Base-by-base conservation (phyloP, 2,329 filamentous ascomycete genomes). In the Botryotinia calthae region DNA sequence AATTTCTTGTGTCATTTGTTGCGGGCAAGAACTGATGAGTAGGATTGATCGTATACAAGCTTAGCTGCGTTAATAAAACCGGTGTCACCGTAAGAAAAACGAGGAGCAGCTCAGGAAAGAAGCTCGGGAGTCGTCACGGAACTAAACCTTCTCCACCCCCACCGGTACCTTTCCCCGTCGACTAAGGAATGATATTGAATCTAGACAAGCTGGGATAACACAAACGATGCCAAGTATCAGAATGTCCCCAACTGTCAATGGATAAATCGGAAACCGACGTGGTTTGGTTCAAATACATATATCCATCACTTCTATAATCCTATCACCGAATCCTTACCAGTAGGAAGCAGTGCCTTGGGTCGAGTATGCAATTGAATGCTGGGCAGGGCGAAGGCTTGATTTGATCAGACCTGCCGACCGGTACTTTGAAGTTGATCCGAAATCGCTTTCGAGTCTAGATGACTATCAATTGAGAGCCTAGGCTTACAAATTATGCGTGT, bases 221-320 rank as follows among this genome's bases (percentile, higher is more conserved):
- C 46, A 66, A 51, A 6, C 31, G 46, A 66, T 51, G 63, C 63
- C 63, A 66, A 66, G 44, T 51, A 51, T 48, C 10, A 3, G 31
- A 65, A 18, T 46, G 8, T 40, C 46, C 28, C 34, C 34, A 22
- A 16, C 3, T 10, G n/a, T 40, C 25, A 22, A 22, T 40, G 46
- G 46, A 40, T 54, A 22, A 67, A 28, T 40, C 31, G 31, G 14
- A 51, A n/a, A 40, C 42, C 14, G 44, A 67, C 25, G 34, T 67
- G 34, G 34, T 42, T 34, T 67, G 65, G 48, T n/a, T 25, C 16
- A 12, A 42, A 67, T 56, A 67, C 65, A 67, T 56, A 56, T 67
- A 67, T 67, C 40, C 8, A 67, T 67, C 65, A 67, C 22, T 56
- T 67, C 25, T 40, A 51, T 8, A 40, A 6, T 37, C 4, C 31